These are phyloP conservation scores for Alternaria ventricosa DNA, from an alignment of 2,329 filamentous ascomycete species.

Conservation along the genomic window DNA sequence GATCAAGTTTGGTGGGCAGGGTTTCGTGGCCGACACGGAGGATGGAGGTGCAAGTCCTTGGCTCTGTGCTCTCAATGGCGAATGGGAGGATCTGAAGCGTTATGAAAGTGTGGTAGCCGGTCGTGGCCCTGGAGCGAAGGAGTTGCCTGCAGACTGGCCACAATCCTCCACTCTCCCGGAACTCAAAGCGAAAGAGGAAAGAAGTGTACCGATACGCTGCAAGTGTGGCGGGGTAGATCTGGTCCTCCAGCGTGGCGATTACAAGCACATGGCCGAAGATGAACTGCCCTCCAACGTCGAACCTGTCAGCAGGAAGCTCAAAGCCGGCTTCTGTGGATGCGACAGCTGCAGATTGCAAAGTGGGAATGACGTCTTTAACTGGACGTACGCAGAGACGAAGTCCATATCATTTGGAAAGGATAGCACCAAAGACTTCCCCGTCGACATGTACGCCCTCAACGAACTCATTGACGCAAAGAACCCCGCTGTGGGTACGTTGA, in stretches of 20 bases:
- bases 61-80: conserved; percentile 48
- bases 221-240: conserved; percentile 57
- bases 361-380: conserved; percentile 55
- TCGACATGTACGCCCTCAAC: conserved; percentile 42
- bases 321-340: conserved; percentile 55
- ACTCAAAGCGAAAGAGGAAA: conserved; percentile 18
- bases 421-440: conserved; percentile 36
- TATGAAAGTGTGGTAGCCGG: conserved; percentile 23
- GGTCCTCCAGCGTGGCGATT: conserved; percentile 45
- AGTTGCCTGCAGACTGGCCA: conserved; percentile 46
- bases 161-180: conserved; percentile 5
- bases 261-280: conserved; percentile 27
- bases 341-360: conserved; percentile 55
- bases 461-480: conserved; percentile 46
- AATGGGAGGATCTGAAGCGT: conserved; percentile 35
- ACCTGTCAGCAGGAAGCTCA: conserved; percentile 50
- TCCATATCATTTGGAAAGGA: conserved; percentile 47
- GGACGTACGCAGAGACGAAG: conserved; percentile 53
- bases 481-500: conserved; percentile 52
- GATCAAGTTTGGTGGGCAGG: conserved; percentile 44
- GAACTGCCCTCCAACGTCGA: conserved; percentile 55
- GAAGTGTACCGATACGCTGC: conserved; percentile 52
- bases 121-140: background rate
- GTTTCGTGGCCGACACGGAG: conserved; percentile 58
- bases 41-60: conserved; percentile 61